Evolutionary conservation across 2,329 filamentous ascomycete genomes (phyloP), one percentile per base, ranked within the genome.

Genomic region (Fusarium pseudocircinatum): DNA sequence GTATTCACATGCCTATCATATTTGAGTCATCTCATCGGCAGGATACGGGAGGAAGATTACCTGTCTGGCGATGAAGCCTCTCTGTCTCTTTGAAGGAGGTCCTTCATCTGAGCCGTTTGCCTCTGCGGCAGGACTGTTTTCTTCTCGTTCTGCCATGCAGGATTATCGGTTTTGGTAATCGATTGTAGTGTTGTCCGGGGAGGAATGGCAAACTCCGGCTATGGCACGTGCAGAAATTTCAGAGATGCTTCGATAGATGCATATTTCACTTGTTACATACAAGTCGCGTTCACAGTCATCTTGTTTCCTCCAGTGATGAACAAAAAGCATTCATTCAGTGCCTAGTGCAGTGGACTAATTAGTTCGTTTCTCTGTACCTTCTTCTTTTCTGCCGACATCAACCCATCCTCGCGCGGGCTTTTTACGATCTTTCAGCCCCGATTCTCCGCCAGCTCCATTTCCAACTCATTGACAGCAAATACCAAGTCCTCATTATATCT

Each of bases 11-110:
- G 72, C 72, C 72, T 74, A 26, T 15, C 7, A 37, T 18, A 10
- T 14, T 39, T 69, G 59, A 59, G 44, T 65, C 52, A 57, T 24
- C 18, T 30, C n/a, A n/a, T n/a, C n/a, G n/a, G n/a, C n/a, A n/a
- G n/a, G n/a, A n/a, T n/a, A n/a, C n/a, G n/a, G n/a, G n/a, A n/a
- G n/a, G n/a, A n/a, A n/a, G n/a, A n/a, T n/a, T n/a, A n/a, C 71
- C 56, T 73, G 71, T 69, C 71, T 72, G 0, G 71, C 71, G 20
- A 73, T 73, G 28, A 73, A 73, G 1, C 71, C 71, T 14, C 71
- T 53, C 11, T 73, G 71, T 12, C 70, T 40, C 0, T 73, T 73
- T 1, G 70, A 60, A 1, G 70, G 63, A 12, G 70, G 71, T 0
- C 67, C 71, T 20, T 73, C 70, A 7, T 73, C 71, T 3, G 70